These are phyloP conservation scores for Boletus sensibilis DNA, from an alignment of 768 basidiomycete species.

Conservation along the genomic window DNA sequence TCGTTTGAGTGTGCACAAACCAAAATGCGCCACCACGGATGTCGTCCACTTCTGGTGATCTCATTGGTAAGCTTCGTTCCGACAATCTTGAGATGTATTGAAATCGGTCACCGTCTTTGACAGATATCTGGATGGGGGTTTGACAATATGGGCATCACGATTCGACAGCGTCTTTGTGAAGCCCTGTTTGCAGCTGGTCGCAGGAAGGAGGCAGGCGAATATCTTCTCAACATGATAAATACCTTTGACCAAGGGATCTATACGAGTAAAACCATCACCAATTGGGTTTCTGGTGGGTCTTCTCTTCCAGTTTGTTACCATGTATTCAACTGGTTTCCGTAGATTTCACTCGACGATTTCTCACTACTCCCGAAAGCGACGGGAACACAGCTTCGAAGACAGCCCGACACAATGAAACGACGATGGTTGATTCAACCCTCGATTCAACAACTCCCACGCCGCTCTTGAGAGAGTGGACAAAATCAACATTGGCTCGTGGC, in stretches of 20 bases:
- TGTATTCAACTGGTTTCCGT: not conserved
- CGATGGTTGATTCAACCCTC: not conserved
- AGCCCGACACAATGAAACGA: not conserved
- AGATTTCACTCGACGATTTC: not conserved
- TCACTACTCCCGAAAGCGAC: not conserved
- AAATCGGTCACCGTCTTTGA: not conserved
- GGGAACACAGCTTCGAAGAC: not conserved
- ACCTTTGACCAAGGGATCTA: not conserved
- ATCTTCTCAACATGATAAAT: not conserved
- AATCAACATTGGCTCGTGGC: not conserved
- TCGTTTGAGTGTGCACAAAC: not conserved
- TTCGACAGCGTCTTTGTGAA: conserved; percentile 3
- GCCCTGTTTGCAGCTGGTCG: conserved; percentile 1
- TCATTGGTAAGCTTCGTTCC: conserved; percentile 5
- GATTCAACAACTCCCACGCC: not conserved
- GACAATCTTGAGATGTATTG: not conserved
- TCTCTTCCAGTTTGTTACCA: too few species aligned
- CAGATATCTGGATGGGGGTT: conserved; percentile 11
- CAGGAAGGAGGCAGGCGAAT: not conserved
- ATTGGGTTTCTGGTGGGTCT: conserved; percentile 1
- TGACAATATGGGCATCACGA: not conserved
- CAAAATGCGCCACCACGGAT: not conserved
- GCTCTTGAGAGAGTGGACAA: conserved; percentile 9
- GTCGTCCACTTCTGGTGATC: not conserved
- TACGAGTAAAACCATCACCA: not conserved